Evolutionary conservation across 192 early-diverging fungal genomes (phyloP), one percentile per base, ranked within the genome.

Genomic region (Irineochytrium annulatum): DNA sequence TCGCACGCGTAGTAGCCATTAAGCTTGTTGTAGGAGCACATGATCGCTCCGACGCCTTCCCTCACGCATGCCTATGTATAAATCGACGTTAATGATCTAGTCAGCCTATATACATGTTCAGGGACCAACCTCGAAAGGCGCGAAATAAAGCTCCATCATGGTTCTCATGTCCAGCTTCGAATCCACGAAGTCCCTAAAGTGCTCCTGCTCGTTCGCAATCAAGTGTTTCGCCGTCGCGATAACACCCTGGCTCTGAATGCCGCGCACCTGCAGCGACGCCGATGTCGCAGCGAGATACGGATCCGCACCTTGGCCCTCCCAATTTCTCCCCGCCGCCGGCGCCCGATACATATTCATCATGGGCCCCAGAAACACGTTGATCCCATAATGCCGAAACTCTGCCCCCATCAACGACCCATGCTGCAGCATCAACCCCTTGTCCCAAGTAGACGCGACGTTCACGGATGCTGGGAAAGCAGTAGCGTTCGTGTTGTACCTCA

Each of bases 1-100:
- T 84, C 71, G 65, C 86, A 86, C 2, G 78, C 71, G 46, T 77
- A 71, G 3, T 68, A 67, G 26, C 68, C 63, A 62, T 88, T 85
- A n/a, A 88, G n/a, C 20, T 30, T 19, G 54, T 87, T 87, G 71
- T 86, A 86, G 6, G 74, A 24, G 45, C 85, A 83, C 85, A 86
- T 86, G 29, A 86, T 51, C 22, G 82, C 65, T 46, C 53, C 80
- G 27, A 72, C 73, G 31, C 81, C 86, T 46, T 74, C 79, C 35
- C 79, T 39, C 16, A 67, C 51, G 19, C 56, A 66, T 8, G 71
- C 78, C 82, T 17, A 70, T 41, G 67, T 26, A 41, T 8, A 41
- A 41, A 41, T 28, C 11, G 27, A 60, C 11, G 11, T 8, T 62
- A 60, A 63, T 60, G 8, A 33, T 14, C 29, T 57, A 24, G n/a